Conservation (phyloP, 1,284 basidiomycete genomes). For the Austroboletus novae-zelandiae region DNA sequence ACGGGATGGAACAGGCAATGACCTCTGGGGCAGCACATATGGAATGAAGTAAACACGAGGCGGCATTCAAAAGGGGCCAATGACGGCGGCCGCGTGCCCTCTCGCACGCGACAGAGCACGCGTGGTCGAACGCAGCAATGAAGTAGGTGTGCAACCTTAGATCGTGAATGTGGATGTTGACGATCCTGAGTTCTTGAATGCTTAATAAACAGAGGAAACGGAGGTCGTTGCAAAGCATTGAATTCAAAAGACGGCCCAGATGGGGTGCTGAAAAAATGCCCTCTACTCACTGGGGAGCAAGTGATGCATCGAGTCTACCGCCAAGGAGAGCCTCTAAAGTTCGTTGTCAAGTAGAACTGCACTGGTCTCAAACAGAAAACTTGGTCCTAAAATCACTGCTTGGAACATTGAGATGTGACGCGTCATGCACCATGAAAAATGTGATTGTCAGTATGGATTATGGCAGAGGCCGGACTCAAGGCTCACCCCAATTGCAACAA, state of each 20-base stretch:
- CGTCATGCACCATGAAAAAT: too few species aligned
- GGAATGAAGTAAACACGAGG: conserved; percentile 27
- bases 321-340: too few species aligned
- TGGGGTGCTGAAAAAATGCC: too few species aligned
- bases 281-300: too few species aligned
- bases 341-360: too few species aligned
- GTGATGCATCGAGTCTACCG: too few species aligned
- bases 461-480: too few species aligned
- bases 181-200: background rate
- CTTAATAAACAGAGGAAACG: background rate
- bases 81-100: conserved; percentile 8
- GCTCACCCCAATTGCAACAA: too few species aligned
- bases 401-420: too few species aligned
- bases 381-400: too few species aligned
- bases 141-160: background rate
- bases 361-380: too few species aligned
- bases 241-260: background rate
- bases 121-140: background rate
- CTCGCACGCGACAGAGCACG: conserved; percentile 20
- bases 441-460: too few species aligned
- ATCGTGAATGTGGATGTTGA: background rate
- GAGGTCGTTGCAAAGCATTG: background rate
- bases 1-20: conserved; percentile 21
- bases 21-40: conserved; percentile 15
- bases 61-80: conserved; percentile 23